Percentiles rank a stretch among this genome's conserved stretches.
Evolutionary conservation across 805 yeast species (phyloP).

Genomic region (Tetrapisispora pingtungensis): DNA sequence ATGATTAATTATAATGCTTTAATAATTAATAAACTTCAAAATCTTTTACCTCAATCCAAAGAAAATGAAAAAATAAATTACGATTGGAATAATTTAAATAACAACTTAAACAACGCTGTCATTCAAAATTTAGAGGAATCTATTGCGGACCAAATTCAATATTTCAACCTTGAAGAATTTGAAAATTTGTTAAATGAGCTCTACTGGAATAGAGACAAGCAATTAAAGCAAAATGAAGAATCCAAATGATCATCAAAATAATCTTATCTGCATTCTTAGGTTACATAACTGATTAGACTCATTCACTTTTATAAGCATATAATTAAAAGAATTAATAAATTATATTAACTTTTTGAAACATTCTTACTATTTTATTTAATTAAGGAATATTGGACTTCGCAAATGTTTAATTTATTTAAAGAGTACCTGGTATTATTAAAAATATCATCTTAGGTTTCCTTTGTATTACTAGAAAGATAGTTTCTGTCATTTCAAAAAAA

Average conservation of each 20-base stretch:
- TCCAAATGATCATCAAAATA: too few relatives aligned
- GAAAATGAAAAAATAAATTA: not conserved
- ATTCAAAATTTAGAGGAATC: conserved; percentile 1
- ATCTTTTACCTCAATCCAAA: not conserved
- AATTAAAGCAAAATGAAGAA: not conserved
- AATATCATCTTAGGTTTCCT: too few relatives aligned
- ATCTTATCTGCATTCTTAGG: not conserved
- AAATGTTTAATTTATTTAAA: too few relatives aligned
- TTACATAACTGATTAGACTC: too few relatives aligned
- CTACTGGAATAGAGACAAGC: not conserved
- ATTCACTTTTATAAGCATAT: too few relatives aligned
- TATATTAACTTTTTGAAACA: too few relatives aligned
- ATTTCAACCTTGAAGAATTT: conserved; percentile 1
- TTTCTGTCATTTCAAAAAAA: too few relatives aligned
- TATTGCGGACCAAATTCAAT: not conserved
- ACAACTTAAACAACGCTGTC: not conserved
- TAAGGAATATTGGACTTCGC: too few relatives aligned
- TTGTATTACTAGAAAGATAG: too few relatives aligned
- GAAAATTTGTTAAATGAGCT: conserved; percentile 1
- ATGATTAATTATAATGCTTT: conserved; percentile 1
- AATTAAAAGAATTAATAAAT: too few relatives aligned
- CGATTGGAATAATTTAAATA: not conserved
- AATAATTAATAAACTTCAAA: not conserved
- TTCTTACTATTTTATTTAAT: too few relatives aligned
- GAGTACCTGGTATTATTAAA: too few relatives aligned